Conservation (phyloP, 1,139 yeast genomes). For the Suhomyces chickasaworum region DNA sequence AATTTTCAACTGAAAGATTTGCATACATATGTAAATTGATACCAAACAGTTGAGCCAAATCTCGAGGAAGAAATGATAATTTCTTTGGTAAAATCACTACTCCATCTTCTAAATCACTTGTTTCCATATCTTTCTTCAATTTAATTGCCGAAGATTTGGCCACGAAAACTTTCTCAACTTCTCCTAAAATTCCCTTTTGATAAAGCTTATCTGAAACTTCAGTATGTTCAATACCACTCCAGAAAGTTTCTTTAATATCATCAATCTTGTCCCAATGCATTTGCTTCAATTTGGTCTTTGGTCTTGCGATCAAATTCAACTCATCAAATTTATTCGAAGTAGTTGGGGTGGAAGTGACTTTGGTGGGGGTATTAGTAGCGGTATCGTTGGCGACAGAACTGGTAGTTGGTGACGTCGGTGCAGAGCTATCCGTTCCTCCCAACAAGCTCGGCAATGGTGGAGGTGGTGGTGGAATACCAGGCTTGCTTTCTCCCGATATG, state of each 20-base stretch:
- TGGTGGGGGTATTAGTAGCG: conserved; percentile 8
- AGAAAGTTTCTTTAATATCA: conserved; percentile 70
- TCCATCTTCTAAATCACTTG: conserved; percentile 23
- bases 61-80: conserved; percentile 70
- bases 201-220: conserved; percentile 56
- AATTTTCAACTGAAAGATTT: conserved; percentile 57
- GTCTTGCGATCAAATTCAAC: conserved; percentile 36
- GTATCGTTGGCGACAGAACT: background rate
- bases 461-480: conserved; percentile 28
- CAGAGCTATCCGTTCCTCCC: conserved; percentile 2
- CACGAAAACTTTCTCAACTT: conserved; percentile 77
- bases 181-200: conserved; percentile 72
- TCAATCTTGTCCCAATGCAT: conserved; percentile 93
- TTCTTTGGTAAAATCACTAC: conserved; percentile 41
- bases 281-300: conserved; percentile 75
- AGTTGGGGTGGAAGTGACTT: conserved; percentile 2
- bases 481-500: background rate
- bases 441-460: conserved; percentile 22
- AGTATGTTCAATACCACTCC: conserved; percentile 63
- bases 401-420: conserved; percentile 8
- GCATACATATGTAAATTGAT: conserved; percentile 86
- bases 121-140: conserved; percentile 34
- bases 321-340: conserved; percentile 4
- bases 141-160: conserved; percentile 57
- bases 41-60: conserved; percentile 82